Base-by-base conservation (phyloP, 495 filamentous ascomycete genomes). In the Rostrohypoxylon terebratum region DNA sequence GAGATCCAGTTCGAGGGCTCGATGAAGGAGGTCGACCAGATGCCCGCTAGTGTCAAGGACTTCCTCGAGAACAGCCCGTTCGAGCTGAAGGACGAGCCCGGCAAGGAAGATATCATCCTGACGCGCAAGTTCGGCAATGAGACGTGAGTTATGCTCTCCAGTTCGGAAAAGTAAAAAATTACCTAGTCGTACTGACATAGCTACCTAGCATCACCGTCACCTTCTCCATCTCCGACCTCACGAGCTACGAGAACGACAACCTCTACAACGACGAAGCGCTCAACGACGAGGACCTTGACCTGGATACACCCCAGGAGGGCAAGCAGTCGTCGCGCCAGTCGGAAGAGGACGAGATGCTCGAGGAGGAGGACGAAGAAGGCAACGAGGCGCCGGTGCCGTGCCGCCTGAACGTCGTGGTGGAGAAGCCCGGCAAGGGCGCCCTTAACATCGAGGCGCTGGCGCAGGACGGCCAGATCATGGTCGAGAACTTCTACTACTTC, bases 401-500 rank as follows among this genome's bases (percentile, higher is more conserved):
- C 59, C 88, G 92, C n/a, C 84, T 97, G 48, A 94, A 92, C 80
- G 87, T 99, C 74, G 90, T 91, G 23, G 86, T 99, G 47, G 92
- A 94, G 88, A 96, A 97, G 85, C 83, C 90, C 59, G 85, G 84
- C 78, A 79, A 83, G 73, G 96, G 96, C 63, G 92, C 94, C 21
- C 85, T 98, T 57, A 88, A 92, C 79, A 87, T 99, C 78, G 94
- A 97, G 85, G 92, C 93, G 21, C 80, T 91, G 66, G 93, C 92
- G 33, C 91, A 96, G 83, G 93, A 97, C 75, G 94, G 95, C 69
- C 84, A 89, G 78, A 90, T 98, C 77, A 84, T 93, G 70, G 91
- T 99, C 74, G 93, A 98, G 75, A 94, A 96, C 81, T 89, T 98
- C 68, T 94, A 90, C 79, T 94, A 93, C 86, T 96, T 91, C 84